phyloP scores from a whole-genome alignment of 2,329 filamentous ascomycete genomes.

The Fusarium buharicum region DNA sequence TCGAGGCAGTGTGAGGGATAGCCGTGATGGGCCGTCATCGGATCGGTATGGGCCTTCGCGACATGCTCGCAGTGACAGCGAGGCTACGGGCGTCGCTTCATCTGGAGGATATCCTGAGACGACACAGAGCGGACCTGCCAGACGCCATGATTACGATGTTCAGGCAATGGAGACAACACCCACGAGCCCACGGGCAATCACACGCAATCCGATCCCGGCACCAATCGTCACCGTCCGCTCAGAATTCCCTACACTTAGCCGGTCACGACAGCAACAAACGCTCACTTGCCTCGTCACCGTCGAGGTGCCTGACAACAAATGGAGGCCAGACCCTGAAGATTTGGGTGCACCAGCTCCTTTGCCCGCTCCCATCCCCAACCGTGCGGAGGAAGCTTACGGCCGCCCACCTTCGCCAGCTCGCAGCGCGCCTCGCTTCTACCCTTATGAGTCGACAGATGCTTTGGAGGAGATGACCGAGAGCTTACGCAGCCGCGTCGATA shows the following conservation, averaged over 20 bases:
- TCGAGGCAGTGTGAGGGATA: constrained; percentile 59
- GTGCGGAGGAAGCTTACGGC: constrained; percentile 65
- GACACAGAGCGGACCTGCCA: constrained; percentile 72
- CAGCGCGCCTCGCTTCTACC: constrained; percentile 69
- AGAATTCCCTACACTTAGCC: constrained; percentile 93
- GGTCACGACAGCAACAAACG: constrained; percentile 93
- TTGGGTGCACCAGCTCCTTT: constrained; percentile 65
- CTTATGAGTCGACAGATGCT: constrained; percentile 79
- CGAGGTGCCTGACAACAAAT: constrained; percentile 92
- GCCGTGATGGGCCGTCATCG: constrained; percentile 58
- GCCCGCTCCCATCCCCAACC: constrained; percentile 52
- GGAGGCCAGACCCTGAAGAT: constrained; percentile 87
- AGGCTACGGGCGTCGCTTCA: constrained; percentile 76
- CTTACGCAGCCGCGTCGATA: constrained; percentile 88
- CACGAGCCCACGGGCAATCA: constrained; percentile 74
- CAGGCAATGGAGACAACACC: constrained; percentile 94
- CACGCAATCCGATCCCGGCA: constrained; percentile 87
- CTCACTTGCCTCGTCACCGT: constrained; percentile 94
- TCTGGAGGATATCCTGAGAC: constrained; percentile 84
- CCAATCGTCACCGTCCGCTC: constrained; percentile 95
- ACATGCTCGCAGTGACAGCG: constrained; percentile 83
- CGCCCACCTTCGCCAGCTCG: constrained; percentile 69
- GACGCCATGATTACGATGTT: constrained; percentile 93
- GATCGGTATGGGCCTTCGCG: constrained; percentile 60
- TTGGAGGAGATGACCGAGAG: constrained; percentile 88